Conservation (phyloP, 106 monocot species). For the Cymbidium sinense region DNA sequence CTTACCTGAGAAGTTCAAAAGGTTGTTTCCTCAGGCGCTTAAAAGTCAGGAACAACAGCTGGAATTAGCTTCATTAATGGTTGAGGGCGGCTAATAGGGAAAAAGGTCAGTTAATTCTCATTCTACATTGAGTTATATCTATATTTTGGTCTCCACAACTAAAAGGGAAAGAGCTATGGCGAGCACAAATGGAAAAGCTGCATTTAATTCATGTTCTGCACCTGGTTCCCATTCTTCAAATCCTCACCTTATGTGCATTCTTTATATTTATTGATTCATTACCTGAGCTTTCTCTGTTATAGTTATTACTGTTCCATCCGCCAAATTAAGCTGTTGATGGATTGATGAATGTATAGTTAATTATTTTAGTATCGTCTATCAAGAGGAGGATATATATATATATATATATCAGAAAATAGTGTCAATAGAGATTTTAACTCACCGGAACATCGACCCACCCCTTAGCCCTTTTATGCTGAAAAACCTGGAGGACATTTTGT, state of each 20-base stretch:
- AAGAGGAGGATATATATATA: not conserved
- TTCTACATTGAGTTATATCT: not conserved
- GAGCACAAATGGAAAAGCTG: no score
- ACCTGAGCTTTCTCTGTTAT: not conserved
- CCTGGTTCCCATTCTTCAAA: not conserved
- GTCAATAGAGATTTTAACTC: not conserved
- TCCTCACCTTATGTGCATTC: not conserved
- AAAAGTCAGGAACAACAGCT: constrained; percentile 52
- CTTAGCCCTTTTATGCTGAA: no score
- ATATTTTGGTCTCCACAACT: not conserved
- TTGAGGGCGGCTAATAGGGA: constrained; percentile 37
- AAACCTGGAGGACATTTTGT: no score
- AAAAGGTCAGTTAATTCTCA: not conserved
- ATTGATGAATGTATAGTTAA: no score
- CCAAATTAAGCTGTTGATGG: no score
- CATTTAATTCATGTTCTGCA: not conserved
- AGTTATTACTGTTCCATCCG: no score
- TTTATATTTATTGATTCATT: constrained; percentile 5
- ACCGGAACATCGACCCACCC: not conserved
- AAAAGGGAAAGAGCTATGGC: no score
- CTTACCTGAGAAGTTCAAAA: constrained; percentile 51
- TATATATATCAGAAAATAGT: not conserved
- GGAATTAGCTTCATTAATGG: constrained; percentile 69
- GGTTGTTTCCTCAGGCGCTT: constrained; percentile 29
- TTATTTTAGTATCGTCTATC: no score